Percentiles rank a stretch among this genome's conserved stretches.
Conservation (phyloP, 2,329 filamentous ascomycete species). For the Diplocarpon mali region DNA sequence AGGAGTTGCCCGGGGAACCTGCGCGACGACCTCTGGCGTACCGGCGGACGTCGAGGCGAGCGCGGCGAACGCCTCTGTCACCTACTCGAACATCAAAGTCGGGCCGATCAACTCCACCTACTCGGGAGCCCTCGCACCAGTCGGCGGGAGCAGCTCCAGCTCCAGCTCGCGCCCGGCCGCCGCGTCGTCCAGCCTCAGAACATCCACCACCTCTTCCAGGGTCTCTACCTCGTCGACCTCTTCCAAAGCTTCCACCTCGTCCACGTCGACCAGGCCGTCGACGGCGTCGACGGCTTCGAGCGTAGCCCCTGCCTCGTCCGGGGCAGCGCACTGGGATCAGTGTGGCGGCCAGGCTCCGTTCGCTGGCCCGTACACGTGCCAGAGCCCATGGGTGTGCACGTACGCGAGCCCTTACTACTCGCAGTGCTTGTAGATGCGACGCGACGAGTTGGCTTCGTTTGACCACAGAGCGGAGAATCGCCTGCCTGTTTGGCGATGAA, state of each 20-base stretch:
- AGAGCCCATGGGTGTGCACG: slow-evolving; percentile 10
- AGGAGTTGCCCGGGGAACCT: slow-evolving; percentile 44
- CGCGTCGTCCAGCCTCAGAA: background rate
- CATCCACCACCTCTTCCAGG: slow-evolving; percentile 7
- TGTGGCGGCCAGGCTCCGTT: slow-evolving; percentile 30
- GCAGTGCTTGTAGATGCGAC: slow-evolving; percentile 27
- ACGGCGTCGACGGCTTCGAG: background rate
- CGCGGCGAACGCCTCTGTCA: slow-evolving; percentile 35
- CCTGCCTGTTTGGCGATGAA: background rate
- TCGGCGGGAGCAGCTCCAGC: background rate
- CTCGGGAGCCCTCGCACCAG: slow-evolving; percentile 1
- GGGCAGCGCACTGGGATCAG: slow-evolving; percentile 23
- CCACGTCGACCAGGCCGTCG: slow-evolving; percentile 6
- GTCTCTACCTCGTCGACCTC: slow-evolving; percentile 3
- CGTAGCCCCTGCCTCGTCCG: background rate
- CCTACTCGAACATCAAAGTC: slow-evolving; percentile 27
- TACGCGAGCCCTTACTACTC: slow-evolving; percentile 29
- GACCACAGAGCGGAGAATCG: too few species aligned
- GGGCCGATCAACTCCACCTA: slow-evolving; percentile 26
- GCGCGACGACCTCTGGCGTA: slow-evolving; percentile 39
- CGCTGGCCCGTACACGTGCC: slow-evolving; percentile 26
- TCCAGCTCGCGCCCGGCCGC: background rate
- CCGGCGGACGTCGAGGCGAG: slow-evolving; percentile 38
- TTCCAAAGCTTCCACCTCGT: slow-evolving; percentile 5
- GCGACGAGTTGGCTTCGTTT: too few species aligned